A percentile compares a stretch with the other conserved stretches of the same genome.
These are phyloP conservation scores for Echria macrotheca DNA, from an alignment of 495 filamentous ascomycete genomes.

Conservation along the genomic window DNA sequence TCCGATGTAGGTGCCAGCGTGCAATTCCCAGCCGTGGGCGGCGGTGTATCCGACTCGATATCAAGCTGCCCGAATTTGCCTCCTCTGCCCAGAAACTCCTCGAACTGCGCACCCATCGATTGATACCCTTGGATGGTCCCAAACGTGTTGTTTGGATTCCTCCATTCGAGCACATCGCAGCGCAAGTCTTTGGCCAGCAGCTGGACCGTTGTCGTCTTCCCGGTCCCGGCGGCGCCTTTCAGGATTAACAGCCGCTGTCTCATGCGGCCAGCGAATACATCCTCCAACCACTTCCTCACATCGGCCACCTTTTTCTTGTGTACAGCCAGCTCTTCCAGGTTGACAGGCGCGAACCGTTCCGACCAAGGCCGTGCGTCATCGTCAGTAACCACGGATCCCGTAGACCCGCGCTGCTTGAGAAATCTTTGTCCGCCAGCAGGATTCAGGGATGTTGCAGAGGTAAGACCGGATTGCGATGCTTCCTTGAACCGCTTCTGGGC, in stretches of 20 bases:
- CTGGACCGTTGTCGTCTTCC: conserved; percentile 83
- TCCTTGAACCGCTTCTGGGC: conserved; percentile 42
- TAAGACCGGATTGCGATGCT: conserved; percentile 4
- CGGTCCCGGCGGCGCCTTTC: conserved; percentile 86
- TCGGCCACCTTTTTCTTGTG: conserved; percentile 90
- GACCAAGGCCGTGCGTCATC: conserved; percentile 70
- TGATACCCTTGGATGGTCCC: conserved; percentile 45
- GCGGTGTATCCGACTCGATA: conserved; percentile 39
- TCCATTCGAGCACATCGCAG: conserved; percentile 83
- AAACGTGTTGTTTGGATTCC: conserved; percentile 64
- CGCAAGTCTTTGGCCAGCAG: conserved; percentile 66
- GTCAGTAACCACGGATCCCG: background rate
- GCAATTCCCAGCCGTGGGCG: background rate
- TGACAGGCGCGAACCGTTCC: conserved; percentile 69
- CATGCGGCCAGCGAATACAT: conserved; percentile 59
- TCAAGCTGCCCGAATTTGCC: conserved; percentile 75
- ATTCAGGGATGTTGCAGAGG: conserved; percentile 11
- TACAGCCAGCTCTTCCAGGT: conserved; percentile 78
- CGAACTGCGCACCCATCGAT: conserved; percentile 71
- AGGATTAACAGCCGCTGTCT: conserved; percentile 71
- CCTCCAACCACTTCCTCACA: conserved; percentile 73
- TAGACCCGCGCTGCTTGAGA: conserved; percentile 13
- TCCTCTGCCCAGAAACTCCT: conserved; percentile 79
- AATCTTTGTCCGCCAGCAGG: conserved; percentile 34
- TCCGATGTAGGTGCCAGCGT: conserved; percentile 10